Evolutionary conservation across 495 filamentous ascomycete species (phyloP).

Genomic region (Lentithecium fluviatile): DNA sequence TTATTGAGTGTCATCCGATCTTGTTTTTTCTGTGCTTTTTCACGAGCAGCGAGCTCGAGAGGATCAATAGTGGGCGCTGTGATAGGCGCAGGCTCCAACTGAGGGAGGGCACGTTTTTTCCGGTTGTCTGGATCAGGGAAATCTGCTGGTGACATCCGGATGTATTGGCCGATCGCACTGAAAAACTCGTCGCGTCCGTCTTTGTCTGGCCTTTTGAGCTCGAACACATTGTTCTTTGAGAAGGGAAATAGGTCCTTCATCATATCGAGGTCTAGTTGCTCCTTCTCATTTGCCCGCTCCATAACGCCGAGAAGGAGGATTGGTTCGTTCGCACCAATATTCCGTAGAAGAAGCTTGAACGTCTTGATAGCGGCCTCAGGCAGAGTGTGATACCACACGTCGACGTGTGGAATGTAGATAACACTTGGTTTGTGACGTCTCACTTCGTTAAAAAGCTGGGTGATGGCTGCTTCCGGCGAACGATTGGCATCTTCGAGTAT

Average conservation of each 20-base stretch:
- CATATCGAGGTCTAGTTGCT: constrained; percentile 59
- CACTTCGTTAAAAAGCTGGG: constrained; percentile 86
- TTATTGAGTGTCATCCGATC: constrained; percentile 79
- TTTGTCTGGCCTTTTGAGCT: constrained; percentile 62
- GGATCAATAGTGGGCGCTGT: constrained; percentile 58
- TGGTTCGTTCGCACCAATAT: constrained; percentile 81
- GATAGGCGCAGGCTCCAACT: constrained; percentile 66
- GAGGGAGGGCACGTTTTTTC: constrained; percentile 77
- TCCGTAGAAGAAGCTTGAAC: constrained; percentile 73
- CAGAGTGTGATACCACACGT: constrained; percentile 78
- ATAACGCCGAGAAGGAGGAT: constrained; percentile 80
- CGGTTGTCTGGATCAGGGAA: constrained; percentile 84
- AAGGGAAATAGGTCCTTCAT: constrained; percentile 78
- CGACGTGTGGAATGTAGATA: constrained; percentile 88
- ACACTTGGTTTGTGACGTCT: constrained; percentile 93
- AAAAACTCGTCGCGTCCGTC: constrained; percentile 75
- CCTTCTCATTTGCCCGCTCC: constrained; percentile 54
- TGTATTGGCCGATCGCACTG: constrained; percentile 63
- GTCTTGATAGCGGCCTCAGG: constrained; percentile 66
- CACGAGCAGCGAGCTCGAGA: constrained; percentile 55
- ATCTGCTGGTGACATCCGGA: constrained; percentile 73
- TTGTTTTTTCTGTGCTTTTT: constrained; percentile 72
- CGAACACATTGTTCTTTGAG: constrained; percentile 72
- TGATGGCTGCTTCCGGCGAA: constrained; percentile 77
- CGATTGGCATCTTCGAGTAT: constrained; percentile 69